phyloP scores from a whole-genome alignment of 805 yeast genomes.

The Wickerhamomyces xylosicus region DNA sequence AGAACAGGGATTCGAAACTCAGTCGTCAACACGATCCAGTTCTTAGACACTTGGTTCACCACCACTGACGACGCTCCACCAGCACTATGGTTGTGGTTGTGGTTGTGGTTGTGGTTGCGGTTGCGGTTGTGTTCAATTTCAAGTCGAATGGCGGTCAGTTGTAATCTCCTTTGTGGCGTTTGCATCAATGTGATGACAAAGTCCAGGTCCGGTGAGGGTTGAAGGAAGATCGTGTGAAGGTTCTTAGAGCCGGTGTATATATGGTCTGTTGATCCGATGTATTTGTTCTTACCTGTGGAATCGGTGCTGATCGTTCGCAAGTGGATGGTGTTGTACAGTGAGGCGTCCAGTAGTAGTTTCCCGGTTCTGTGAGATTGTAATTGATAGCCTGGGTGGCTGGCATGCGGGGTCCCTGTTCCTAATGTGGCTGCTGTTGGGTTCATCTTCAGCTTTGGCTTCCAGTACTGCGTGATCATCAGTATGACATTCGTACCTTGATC shows the following conservation, averaged over 20 bases:
- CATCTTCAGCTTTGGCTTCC: not conserved
- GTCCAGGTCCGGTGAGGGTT: not conserved
- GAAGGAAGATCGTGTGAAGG: not conserved
- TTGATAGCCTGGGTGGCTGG: not conserved
- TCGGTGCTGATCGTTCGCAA: not conserved
- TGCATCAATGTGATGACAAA: not conserved
- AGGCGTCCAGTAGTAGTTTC: not conserved
- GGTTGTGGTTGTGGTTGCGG: not conserved
- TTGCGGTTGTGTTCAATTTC: not conserved
- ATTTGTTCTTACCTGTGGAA: not conserved
- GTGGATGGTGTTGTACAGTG: not conserved
- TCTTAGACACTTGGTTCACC: no score
- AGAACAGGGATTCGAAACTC: not conserved
- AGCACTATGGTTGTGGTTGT: not conserved
- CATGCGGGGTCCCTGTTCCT: no score
- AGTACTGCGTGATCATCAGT: not conserved
- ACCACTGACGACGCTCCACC: no score
- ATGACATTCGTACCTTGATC: not conserved
- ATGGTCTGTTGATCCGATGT: not conserved
- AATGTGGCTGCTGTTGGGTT: not conserved
- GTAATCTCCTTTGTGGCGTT: not conserved
- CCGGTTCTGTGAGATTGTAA: not conserved
- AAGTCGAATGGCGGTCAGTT: not conserved
- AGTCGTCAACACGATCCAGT: no score
- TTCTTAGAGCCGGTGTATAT: not conserved